Base-by-base conservation (phyloP, 2,329 filamentous ascomycete genomes). In the Alternaria novae-zelandiae region DNA sequence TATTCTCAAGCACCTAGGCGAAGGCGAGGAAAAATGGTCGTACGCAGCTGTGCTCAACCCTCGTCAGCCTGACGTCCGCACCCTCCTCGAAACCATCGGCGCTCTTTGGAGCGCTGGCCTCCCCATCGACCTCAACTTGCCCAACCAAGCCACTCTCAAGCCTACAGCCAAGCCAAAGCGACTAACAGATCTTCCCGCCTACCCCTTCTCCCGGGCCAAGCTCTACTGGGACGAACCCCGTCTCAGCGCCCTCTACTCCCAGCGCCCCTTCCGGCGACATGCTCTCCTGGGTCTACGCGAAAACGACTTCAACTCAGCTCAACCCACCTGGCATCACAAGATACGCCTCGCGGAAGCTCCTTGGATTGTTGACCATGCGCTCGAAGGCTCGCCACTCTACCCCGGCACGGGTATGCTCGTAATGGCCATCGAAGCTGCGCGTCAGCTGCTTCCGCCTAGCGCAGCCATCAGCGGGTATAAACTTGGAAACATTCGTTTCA, bases 341-440 rank as follows among this genome's bases (percentile, higher is more conserved):
- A 74, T 85, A 10, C 76, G 78, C 0, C 57, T 82, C 0, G 73
- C 80, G 10, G 78, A 82, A 5, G 73, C 76, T 2, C 82, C 82
- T 0, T 87, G 85, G 85, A 65, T 86, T 6, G 71, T 73, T 1
- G 82, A 86, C 59, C 84, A 86, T 56, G 72, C 81, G 54, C 77
- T 85, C 11, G 71, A 78, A 55, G 65, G 63, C 13, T 56, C 70
- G 4, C 54, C 47, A 4, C 59, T 62, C 17, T 79, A 71, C 54
- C 79, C 79, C 8, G 78, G 67, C 3, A 73, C 78, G 0, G 79
- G 78, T 2, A 74, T 77, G 56, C 26, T 81, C 3, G 63, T 68
- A 5, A 77, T 79, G 69, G 76, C 71, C 2, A 50, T 80, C 5
- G 78, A 81, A 68, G 79, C 75, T 10, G 68, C 64, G 10, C 54